These are phyloP conservation scores for Heliocybe sulcata DNA, from an alignment of 1,284 basidiomycete genomes.

Conservation along the genomic window DNA sequence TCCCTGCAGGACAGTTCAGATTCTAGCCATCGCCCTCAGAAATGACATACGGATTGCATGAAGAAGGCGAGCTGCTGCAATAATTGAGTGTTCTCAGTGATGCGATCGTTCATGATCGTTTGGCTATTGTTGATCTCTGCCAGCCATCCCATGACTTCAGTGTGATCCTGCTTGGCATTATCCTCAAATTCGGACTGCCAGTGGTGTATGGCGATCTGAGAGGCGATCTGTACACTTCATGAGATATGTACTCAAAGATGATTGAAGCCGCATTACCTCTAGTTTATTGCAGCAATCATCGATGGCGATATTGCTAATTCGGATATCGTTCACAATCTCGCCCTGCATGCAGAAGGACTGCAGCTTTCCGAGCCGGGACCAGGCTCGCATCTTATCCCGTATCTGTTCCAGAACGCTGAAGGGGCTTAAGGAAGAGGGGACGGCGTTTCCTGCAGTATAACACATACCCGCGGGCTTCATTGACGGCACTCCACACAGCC, in stretches of 20 bases:
- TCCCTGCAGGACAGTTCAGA: slow-evolving; percentile 14
- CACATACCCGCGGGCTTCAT: neutral
- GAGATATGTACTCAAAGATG: neutral
- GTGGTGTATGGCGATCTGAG: slow-evolving; percentile 33
- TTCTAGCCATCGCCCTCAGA: neutral
- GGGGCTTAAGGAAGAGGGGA: slow-evolving; percentile 7
- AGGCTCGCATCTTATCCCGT: slow-evolving; percentile 28
- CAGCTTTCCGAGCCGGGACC: slow-evolving; percentile 28
- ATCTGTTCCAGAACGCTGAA: slow-evolving; percentile 31
- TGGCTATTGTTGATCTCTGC: slow-evolving; percentile 34
- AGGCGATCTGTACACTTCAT: slow-evolving; percentile 23
- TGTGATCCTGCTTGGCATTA: slow-evolving; percentile 31
- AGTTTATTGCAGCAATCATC: slow-evolving; percentile 33
- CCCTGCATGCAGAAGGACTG: slow-evolving; percentile 36
- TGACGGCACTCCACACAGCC: neutral
- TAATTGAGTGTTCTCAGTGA: slow-evolving; percentile 22
- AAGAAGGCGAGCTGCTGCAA: slow-evolving; percentile 27
- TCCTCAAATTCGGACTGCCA: slow-evolving; percentile 37
- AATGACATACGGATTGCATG: slow-evolving; percentile 33
- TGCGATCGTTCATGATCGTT: slow-evolving; percentile 22
- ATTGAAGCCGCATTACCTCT: slow-evolving; percentile 23
- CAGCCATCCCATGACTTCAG: slow-evolving; percentile 32
- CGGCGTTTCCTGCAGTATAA: neutral
- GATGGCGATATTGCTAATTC: slow-evolving; percentile 31
- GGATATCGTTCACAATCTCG: slow-evolving; percentile 34